phyloP scores from a whole-genome alignment of 306 rosid genomes.

The Alnus glutinosa region DNA sequence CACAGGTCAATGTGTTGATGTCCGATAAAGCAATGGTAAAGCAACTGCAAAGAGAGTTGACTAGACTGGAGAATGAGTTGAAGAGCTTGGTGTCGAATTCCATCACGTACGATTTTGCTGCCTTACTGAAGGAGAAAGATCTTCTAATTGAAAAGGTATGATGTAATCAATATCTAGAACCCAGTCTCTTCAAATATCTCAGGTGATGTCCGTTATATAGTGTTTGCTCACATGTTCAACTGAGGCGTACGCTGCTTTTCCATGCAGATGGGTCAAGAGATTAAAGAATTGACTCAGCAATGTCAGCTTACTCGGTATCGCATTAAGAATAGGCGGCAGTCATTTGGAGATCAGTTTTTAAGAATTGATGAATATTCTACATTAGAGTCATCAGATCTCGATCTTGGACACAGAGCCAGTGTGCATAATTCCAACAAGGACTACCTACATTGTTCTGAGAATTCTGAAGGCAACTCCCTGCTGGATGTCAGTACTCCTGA shows the following conservation, averaged over 20 bases:
- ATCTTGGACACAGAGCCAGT: slow-evolving; percentile 14
- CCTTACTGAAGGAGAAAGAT: slow-evolving; percentile 73
- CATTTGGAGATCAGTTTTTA: slow-evolving; percentile 35
- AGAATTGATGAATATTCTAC: slow-evolving; percentile 32
- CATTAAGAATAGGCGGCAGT: slow-evolving; percentile 49
- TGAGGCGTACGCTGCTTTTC: not conserved
- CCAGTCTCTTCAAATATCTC: not conserved
- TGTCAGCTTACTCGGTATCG: slow-evolving; percentile 74
- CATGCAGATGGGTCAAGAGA: slow-evolving; percentile 73
- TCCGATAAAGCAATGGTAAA: slow-evolving; percentile 87
- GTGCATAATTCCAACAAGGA: slow-evolving; percentile 31
- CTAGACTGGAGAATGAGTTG: slow-evolving; percentile 67
- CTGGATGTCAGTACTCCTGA: slow-evolving; percentile 48
- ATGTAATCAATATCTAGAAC: slow-evolving; percentile 11
- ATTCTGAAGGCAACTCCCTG: slow-evolving; percentile 50
- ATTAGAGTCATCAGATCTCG: slow-evolving; percentile 20
- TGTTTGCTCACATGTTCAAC: not conserved
- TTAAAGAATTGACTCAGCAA: slow-evolving; percentile 66
- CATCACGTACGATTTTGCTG: slow-evolving; percentile 31
- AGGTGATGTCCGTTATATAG: not conserved
- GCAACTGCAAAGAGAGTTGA: slow-evolving; percentile 71
- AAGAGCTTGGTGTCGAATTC: slow-evolving; percentile 47
- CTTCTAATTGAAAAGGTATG: slow-evolving; percentile 72
- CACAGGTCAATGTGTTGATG: slow-evolving; percentile 68
- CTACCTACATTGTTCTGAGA: slow-evolving; percentile 32